Base-by-base conservation (phyloP, 352 stramenopile species). In the Globisporangium solare region DNA sequence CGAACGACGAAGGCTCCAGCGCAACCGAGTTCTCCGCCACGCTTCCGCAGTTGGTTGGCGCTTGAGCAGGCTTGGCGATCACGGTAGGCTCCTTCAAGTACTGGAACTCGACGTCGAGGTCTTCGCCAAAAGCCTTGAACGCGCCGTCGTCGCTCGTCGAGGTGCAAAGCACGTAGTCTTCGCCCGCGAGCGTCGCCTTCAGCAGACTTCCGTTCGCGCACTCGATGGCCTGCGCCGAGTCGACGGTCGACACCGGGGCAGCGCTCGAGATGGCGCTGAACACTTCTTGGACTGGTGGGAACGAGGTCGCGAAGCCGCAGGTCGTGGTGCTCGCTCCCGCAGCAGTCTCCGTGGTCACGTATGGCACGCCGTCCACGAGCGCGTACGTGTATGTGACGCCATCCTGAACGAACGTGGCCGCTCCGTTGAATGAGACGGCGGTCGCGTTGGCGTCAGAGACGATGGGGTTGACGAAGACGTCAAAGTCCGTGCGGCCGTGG, bases 151-250 rank as follows among this genome's bases (percentile, higher is more conserved):
- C 31, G 20, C 67, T 54, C 11, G 55, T 45, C 6, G 68, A 53
- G 15, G 66, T 67, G 43, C 74, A 88, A 17, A 88, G 22, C 47
- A 81, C 68, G 47, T 74, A 85, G 21, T 67, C 56, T 50, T 85
- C 67, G 8, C 61, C 70, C 2, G 60, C 62, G 51, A 85, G 81
- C 11, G 57, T 67, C 6, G 70, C 66, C 48, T 68, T 67, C n/a
- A 82, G 63, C 43, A 78, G 71, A 17, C 63, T 63, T 3, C 62
- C 68, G 20, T 66, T 67, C 10, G 56, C 59, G 46, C 76, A 86
- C 15, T 58, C 70, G 53, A 85, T 81, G 18, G 59, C 57, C 37
- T 78, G 67, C 43, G 70, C 63, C 1, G 71, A 77, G 40, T 66
- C 65, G 21, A 79, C 62, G 5, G 17, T 58, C 45, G 58, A 68